These are phyloP conservation scores for Populus hybrid DNA, from an alignment of 441 rosid species.

Conservation along the genomic window DNA sequence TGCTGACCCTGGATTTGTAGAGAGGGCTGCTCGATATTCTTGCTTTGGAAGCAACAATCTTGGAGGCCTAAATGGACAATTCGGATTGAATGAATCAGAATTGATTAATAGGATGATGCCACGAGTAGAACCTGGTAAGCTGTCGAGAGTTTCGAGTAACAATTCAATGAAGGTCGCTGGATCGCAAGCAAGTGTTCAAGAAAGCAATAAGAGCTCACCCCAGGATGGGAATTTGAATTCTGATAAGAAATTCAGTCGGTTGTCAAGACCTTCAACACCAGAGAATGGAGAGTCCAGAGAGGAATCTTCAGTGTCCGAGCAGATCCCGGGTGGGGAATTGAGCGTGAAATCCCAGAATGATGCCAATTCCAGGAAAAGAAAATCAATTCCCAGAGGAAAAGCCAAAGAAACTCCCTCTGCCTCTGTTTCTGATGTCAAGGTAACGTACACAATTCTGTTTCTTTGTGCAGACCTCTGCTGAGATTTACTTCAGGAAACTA, in stretches of 20 bases:
- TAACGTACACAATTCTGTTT: conserved; percentile 14
- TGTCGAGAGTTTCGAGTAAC: conserved; percentile 20
- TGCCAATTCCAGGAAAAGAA: conserved; percentile 57
- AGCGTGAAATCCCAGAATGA: conserved; percentile 21
- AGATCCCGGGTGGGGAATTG: conserved; percentile 35
- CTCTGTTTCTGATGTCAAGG: conserved; percentile 47
- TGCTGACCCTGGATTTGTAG: conserved; percentile 38
- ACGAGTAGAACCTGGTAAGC: conserved; percentile 11
- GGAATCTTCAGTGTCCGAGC: conserved; percentile 53
- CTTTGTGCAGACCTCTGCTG: neutral
- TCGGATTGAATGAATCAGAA: conserved; percentile 26
- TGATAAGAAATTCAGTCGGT: conserved; percentile 18
- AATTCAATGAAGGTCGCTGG: conserved; percentile 33
- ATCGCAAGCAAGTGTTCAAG: conserved; percentile 32
- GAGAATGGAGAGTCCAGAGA: conserved; percentile 45
- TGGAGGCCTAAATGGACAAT: conserved; percentile 18
- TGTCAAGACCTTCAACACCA: conserved; percentile 24
- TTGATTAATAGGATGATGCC: conserved; percentile 18
- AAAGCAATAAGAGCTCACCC: conserved; percentile 23
- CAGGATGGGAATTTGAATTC: conserved; percentile 31
- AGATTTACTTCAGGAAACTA: neutral
- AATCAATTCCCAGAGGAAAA: conserved; percentile 42
- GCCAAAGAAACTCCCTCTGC: conserved; percentile 44
- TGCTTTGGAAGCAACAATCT: conserved; percentile 33
- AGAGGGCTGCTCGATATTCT: conserved; percentile 50